Base-by-base conservation (phyloP, 805 yeast genomes). In the Metschnikowia noctiluminum region DNA sequence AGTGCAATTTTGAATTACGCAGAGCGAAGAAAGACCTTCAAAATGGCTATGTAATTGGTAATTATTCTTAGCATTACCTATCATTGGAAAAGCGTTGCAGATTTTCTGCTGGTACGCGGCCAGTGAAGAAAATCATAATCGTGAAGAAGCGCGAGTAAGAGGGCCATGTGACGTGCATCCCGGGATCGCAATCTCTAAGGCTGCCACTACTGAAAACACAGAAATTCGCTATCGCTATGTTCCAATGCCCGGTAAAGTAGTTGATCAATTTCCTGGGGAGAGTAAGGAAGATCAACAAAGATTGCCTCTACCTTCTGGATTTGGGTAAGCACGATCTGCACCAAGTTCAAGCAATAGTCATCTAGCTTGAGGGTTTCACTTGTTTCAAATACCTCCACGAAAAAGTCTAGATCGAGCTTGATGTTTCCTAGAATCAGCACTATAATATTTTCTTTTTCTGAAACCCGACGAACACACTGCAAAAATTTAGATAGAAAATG, bases 341-440 rank as follows among this genome's bases (percentile, higher is more conserved):
- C 66, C 2, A 66, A 54, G 36, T 65, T 66, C 52, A 65, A 61
- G 28, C 66, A 62, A 35, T 60, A 60, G 39, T 69, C 76, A 43
- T 70, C 69, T 36, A 73, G 60, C 40, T 60, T 61, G 43, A 70
- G 63, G 2, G 64, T 46, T 16, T 62, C 61, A 13, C 73, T 66
- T 8, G 62, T 58, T 42, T 70, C 76, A 46, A 73, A 73, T 0
- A 73, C 64, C 50, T 68, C 72, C 51, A 65, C 64, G 47, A 71
- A 65, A 43, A 71, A 73, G 47, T 66, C 66, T 26, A 66, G 61
- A 49, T 71, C 76, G 27, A 72, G 59, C 48, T 66, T 68, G 42
- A 71, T 54, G 43, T 69, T 70, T 12, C 66, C 58, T 30, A 65
- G 52, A 16, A 51, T 50, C 45, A 50, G 45, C 32, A 48, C 54